Base-by-base conservation (phyloP, 805 yeast species). In the Komagataella populi region DNA sequence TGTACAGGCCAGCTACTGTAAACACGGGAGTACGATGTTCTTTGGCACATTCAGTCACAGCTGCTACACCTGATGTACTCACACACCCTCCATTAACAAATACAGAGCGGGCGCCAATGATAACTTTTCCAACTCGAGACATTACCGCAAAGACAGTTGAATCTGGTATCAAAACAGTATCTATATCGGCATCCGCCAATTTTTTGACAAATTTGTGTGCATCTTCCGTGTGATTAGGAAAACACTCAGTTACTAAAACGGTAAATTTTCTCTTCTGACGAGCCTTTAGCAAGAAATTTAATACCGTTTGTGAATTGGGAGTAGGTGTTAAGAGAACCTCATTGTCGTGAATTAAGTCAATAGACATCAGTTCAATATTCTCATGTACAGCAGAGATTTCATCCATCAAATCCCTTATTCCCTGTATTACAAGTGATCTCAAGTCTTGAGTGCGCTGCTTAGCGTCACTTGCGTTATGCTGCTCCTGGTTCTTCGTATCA, bases 31-130 rank as follows among this genome's bases (percentile, higher is more conserved):
- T 91, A 62, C 81, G 78, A 65, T 87, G 91, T 62, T 87, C 96
- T 63, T 86, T 87, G 23, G 99, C 99, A 68, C 96, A 87, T 68
- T 90, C 96, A 57, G 95, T 90, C 8, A 89, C 96, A 49, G 89
- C 77, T 24, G 96, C 86, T 24, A 87, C 96, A 50, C 99, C 99
- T 1, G 95, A 80, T 23, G 84, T 80, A 2, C 96, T 80, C 49
- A 88, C 78, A 57, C 96, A 85, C 8, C 98, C 97, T 54, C 99
- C 99, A 62, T 93, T 93, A 50, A 96, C 96, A 64, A 93, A 85
- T 4, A 93, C 97, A 0, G 96, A 81, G 55, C 86, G 78, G 4
- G 98, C 84, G 44, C 98, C 97, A 51, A 95, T 78, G 53, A 93
- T 80, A 30, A 93, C 99, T 65, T 95, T 95, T 47, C 97, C 96